Conservation (phyloP, 2,329 filamentous ascomycete species). For the Chaetomium olivaceum region DNA sequence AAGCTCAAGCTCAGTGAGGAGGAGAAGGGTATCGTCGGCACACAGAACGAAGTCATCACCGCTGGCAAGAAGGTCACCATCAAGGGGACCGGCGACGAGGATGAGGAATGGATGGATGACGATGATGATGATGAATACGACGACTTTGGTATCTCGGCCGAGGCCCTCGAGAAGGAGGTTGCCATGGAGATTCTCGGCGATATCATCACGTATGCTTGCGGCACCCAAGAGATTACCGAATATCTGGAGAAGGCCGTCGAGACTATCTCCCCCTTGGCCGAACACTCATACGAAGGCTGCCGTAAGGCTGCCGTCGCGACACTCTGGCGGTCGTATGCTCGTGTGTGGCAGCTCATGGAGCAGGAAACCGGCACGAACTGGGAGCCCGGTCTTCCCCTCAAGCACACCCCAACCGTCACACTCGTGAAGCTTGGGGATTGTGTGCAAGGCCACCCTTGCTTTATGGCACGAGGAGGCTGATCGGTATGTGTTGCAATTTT, state of each 20-base stretch:
- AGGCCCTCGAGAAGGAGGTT: conserved; percentile 96
- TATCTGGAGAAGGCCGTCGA: conserved; percentile 90
- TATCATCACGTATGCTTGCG: conserved; percentile 82
- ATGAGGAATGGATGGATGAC: conserved; percentile 58
- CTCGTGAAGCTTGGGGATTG: conserved; percentile 81
- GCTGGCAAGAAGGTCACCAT: conserved; percentile 85
- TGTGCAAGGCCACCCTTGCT: conserved; percentile 79
- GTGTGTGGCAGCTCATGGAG: conserved; percentile 85
- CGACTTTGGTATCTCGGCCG: conserved; percentile 83
- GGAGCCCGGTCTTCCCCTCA: conserved; percentile 82
- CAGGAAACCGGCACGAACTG: conserved; percentile 78
- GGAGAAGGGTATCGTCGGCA: conserved; percentile 70
- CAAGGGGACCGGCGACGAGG: conserved; percentile 58
- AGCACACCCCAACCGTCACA: conserved; percentile 75
- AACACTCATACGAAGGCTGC: conserved; percentile 90
- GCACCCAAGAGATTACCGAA: conserved; percentile 68
- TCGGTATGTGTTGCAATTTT: conserved; percentile 69
- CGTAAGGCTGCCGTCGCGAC: conserved; percentile 90
- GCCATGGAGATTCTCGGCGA: conserved; percentile 94
- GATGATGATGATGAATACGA: conserved; percentile 72
- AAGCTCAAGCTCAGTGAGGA: conserved; percentile 75
- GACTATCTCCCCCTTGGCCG: conserved; percentile 74
- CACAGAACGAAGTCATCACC: conserved; percentile 66
- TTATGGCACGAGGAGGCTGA: conserved; percentile 90
- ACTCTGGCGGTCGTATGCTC: conserved; percentile 89